Evolutionary conservation across 2,329 filamentous ascomycete species (phyloP).

Genomic region (Tricladium varicosporioides): DNA sequence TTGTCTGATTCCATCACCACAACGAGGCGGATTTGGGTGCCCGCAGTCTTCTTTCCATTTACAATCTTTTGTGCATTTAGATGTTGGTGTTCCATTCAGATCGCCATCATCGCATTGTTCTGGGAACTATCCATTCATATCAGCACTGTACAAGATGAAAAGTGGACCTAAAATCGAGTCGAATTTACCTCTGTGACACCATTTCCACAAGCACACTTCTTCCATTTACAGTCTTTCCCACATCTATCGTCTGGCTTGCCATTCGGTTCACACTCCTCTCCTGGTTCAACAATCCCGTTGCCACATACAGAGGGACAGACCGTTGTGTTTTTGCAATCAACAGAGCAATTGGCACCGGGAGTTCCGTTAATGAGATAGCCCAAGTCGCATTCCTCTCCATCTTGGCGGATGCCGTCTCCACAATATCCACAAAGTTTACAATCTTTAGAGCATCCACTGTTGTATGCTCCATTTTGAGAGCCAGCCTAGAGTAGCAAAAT

Average conservation of each 20-base stretch:
- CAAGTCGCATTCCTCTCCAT: neutral
- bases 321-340: no score
- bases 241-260: conserved; percentile 1
- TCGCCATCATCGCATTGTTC: conserved; percentile 12
- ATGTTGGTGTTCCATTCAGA: conserved; percentile 9
- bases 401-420: neutral
- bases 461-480: no score
- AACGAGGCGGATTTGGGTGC: neutral
- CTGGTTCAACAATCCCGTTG: conserved; percentile 1
- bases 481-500: no score
- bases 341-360: neutral
- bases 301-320: neutral
- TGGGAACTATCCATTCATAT: no score
- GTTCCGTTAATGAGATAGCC: neutral
- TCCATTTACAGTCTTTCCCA: conserved; percentile 8
- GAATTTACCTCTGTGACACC: conserved; percentile 4
- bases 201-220: conserved; percentile 5
- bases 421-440: conserved; percentile 1
- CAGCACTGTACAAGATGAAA: no score
- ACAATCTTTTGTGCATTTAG: conserved; percentile 9
- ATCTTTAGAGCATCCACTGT: neutral
- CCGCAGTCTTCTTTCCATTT: conserved; percentile 8
- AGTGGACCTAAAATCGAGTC: no score
- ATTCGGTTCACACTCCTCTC: conserved; percentile 6
- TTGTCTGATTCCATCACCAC: neutral